Evolutionary conservation across 176 grass and related monocot genomes (phyloP).

Genomic region (Pontederia paniculata): DNA sequence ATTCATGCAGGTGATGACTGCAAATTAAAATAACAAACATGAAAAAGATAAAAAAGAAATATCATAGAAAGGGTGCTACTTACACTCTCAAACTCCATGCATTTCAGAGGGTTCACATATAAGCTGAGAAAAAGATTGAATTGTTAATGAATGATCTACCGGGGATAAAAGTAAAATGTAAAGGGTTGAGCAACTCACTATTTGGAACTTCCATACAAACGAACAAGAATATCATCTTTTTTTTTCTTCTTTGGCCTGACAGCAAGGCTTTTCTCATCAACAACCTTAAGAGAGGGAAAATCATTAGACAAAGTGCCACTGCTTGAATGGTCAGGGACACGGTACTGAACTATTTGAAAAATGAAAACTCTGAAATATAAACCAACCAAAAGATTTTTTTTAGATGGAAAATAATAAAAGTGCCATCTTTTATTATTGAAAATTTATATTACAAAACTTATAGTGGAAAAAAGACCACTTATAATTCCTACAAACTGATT

Average conservation of each 20-base stretch:
- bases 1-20: background rate
- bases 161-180: constrained; percentile 15
- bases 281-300: constrained; percentile 38
- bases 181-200: constrained; percentile 50
- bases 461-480: too few relatives aligned
- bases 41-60: constrained; percentile 7
- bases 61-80: constrained; percentile 20
- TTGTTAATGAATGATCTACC: constrained; percentile 12
- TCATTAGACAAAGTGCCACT: constrained; percentile 16
- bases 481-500: too few relatives aligned
- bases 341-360: background rate
- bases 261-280: constrained; percentile 49
- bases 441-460: too few relatives aligned
- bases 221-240: constrained; percentile 52
- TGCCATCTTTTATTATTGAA: too few relatives aligned
- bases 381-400: too few relatives aligned
- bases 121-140: constrained; percentile 41
- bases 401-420: too few relatives aligned
- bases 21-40: constrained; percentile 3
- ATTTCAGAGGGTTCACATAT: constrained; percentile 69
- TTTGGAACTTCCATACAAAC: constrained; percentile 71
- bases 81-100: constrained; percentile 64
- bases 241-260: constrained; percentile 49
- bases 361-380: background rate
- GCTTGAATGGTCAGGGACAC: constrained; percentile 16